Conservation (phyloP, 495 filamentous ascomycete species). For the Podospora fimiseda region DNA sequence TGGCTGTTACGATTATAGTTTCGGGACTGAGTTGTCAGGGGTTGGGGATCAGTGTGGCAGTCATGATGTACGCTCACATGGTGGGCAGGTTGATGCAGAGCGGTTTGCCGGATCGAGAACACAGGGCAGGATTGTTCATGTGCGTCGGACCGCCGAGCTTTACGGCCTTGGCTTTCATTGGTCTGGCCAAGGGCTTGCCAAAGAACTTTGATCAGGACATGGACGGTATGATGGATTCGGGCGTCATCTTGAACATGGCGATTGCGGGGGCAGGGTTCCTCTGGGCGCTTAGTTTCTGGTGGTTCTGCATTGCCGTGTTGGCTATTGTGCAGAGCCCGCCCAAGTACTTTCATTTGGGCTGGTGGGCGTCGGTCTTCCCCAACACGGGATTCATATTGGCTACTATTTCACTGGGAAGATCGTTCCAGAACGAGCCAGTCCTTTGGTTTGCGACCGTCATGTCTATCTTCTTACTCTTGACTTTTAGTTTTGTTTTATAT, state of each 20-base stretch:
- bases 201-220: conserved; percentile 31
- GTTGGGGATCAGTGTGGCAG: conserved; percentile 42
- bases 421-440: conserved; percentile 35
- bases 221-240: conserved; percentile 23
- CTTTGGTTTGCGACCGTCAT: conserved; percentile 44
- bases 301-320: conserved; percentile 58
- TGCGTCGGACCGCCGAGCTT: conserved; percentile 63
- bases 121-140: conserved; percentile 61
- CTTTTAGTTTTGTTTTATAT: conserved; percentile 53
- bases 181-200: conserved; percentile 21
- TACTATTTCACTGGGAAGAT: conserved; percentile 43
- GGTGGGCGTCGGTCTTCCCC: conserved; percentile 56
- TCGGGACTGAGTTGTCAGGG: conserved; percentile 50
- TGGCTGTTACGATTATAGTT: conserved; percentile 40
- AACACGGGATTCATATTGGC: conserved; percentile 53
- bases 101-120: conserved; percentile 45
- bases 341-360: conserved; percentile 49
- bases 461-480: conserved; percentile 48
- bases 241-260: conserved; percentile 43
- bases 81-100: conserved; percentile 56
- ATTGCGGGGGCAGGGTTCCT: conserved; percentile 54
- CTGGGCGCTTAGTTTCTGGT: conserved; percentile 73
- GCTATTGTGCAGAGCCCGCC: conserved; percentile 45
- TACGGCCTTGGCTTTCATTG: conserved; percentile 38
- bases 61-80: conserved; percentile 54